Evolutionary conservation across 2,329 filamentous ascomycete genomes (phyloP).

Genomic region (Trichoderma sp.): DNA sequence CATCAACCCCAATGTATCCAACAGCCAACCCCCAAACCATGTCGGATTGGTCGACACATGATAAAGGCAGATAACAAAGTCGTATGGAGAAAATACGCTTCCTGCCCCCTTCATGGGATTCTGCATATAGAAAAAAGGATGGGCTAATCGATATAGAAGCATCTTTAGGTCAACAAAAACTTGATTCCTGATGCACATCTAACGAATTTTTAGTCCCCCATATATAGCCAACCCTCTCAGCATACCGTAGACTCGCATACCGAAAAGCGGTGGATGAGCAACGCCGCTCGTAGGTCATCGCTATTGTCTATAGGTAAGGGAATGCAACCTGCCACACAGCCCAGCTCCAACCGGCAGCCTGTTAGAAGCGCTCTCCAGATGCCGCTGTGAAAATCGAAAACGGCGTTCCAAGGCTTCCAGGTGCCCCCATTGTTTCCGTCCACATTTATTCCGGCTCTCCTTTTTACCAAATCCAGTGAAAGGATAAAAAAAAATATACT

Average conservation of each 20-base stretch:
- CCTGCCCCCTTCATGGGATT: background rate
- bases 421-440: background rate
- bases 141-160: background rate
- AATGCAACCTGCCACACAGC: slow-evolving; percentile 5
- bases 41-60: background rate
- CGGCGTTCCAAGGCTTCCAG: background rate
- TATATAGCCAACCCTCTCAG: slow-evolving; percentile 18
- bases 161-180: background rate
- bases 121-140: background rate
- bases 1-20: background rate
- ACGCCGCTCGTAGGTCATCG: background rate
- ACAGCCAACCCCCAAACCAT: background rate
- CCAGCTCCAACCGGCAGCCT: slow-evolving; percentile 4
- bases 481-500: background rate
- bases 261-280: slow-evolving; percentile 10
- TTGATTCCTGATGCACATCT: slow-evolving; percentile 11
- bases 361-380: slow-evolving; percentile 4
- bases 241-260: background rate
- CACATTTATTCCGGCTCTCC: slow-evolving; percentile 14
- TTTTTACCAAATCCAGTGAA: slow-evolving; percentile 8
- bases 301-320: slow-evolving; percentile 16
- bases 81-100: background rate
- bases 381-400: background rate
- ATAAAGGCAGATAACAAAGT: background rate
- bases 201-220: slow-evolving; percentile 1